Base-by-base conservation (phyloP, 148 eudicot species). In the Polygonum maritimum region DNA sequence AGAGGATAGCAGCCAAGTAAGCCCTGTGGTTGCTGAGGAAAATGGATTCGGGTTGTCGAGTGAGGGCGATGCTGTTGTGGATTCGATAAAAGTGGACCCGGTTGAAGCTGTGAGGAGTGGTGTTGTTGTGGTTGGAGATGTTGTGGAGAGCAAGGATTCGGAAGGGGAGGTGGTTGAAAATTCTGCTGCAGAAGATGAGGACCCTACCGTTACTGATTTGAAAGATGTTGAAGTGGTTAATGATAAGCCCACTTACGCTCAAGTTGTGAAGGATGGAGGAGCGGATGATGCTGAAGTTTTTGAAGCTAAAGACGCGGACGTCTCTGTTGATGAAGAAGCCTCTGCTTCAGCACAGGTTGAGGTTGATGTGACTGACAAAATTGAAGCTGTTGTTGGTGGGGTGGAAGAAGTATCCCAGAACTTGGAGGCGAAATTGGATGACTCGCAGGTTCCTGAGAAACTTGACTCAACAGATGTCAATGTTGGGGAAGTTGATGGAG, bases 21-120 rank as follows among this genome's bases (percentile, higher is more conserved):
- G 71, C 69, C 72, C 87, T 33, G 33, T 5, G 44, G 77, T 48
- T 75, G 45, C 36, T 52, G 76, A 52, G 48, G 63, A 67, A 44
- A 78, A 78, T 69, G 79, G 80, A 80, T 74, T 75, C 54, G 74
- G 75, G 58, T 19, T 79, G 21, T 77, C 77, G 33, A 36, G 62
- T 36, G 84, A 83, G 76, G 88, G 81, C 31, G 77, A 82, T 45
- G 74, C 82, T 69, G 55, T 83, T 77, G 82, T 75, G 63, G 88
- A 80, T 13, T 19, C 78, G 19, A 75, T 81, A 70, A 58, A 79
- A 22, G 84, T 81, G 57, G 83, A 86, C n/a, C 60, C 74, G 77
- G 70, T 40, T 51, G 83, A 78, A 80, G 83, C 67, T 67, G 79
- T 74, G 71, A 82, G 57, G 49, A 39, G 81, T 1, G 87, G 81